Evolutionary conservation across 805 yeast genomes (phyloP).

Genomic region (Hanseniaspora guilliermondii): DNA sequence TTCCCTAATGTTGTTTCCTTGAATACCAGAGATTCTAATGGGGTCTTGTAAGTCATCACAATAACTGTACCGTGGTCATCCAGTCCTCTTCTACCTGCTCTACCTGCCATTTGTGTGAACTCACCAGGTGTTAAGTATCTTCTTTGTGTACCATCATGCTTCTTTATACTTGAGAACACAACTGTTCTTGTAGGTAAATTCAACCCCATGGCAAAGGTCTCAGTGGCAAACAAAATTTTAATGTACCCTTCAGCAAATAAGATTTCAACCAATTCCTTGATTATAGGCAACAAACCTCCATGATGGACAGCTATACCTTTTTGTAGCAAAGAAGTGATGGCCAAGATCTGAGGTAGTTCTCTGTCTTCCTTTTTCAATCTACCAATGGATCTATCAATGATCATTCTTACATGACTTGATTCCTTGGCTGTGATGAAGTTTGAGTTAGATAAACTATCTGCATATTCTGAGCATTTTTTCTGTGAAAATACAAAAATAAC

Average conservation of each 20-base stretch:
- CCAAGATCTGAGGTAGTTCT: slow-evolving; percentile 79
- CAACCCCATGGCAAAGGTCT: slow-evolving; percentile 97
- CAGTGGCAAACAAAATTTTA: slow-evolving; percentile 90
- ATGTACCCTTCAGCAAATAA: slow-evolving; percentile 75
- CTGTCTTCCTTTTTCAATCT: slow-evolving; percentile 85
- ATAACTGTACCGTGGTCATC: slow-evolving; percentile 92
- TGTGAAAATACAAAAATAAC: slow-evolving; percentile 90
- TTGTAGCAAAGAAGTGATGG: slow-evolving; percentile 66
- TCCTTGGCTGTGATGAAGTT: slow-evolving; percentile 79
- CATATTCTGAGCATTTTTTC: slow-evolving; percentile 86
- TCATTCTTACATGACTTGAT: slow-evolving; percentile 84
- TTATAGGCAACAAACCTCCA: slow-evolving; percentile 86
- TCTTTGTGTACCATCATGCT: slow-evolving; percentile 80
- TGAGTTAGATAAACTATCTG: slow-evolving; percentile 57
- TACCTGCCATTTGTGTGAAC: slow-evolving; percentile 97
- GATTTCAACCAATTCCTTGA: slow-evolving; percentile 86
- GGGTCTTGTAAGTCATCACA: slow-evolving; percentile 68
- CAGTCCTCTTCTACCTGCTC: slow-evolving; percentile 96
- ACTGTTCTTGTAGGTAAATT: slow-evolving; percentile 95
- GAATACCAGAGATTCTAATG: slow-evolving; percentile 44
- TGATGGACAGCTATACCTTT: slow-evolving; percentile 95
- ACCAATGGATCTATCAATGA: slow-evolving; percentile 76
- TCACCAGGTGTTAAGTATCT: slow-evolving; percentile 87
- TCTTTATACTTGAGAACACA: slow-evolving; percentile 70
- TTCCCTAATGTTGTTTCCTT: slow-evolving; percentile 76